These are phyloP conservation scores for Hydnomerulius pinastri DNA, from an alignment of 768 basidiomycete genomes.

Conservation along the genomic window DNA sequence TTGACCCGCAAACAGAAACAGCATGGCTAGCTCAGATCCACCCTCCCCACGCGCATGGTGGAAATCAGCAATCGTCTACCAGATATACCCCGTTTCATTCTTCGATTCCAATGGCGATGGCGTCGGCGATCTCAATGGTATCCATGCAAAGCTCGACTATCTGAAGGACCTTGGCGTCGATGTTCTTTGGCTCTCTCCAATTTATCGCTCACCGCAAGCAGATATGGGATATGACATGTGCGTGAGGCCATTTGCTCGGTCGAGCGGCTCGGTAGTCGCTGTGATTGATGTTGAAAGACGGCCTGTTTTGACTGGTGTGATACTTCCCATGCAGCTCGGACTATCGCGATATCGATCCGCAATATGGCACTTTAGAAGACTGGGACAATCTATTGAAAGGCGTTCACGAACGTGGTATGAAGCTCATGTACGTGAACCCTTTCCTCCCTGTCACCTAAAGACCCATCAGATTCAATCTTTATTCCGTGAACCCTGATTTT, in stretches of 20 bases:
- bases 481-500: constrained; percentile 4
- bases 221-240: constrained; percentile 80
- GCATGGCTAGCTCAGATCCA: constrained; percentile 16
- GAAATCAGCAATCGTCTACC: constrained; percentile 61
- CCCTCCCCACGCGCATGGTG: constrained; percentile 47
- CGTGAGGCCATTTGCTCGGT: constrained; percentile 8
- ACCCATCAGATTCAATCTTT: constrained; percentile 3
- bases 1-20: constrained; percentile 3
- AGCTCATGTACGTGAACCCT: constrained; percentile 53
- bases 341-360: constrained; percentile 62
- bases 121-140: constrained; percentile 68
- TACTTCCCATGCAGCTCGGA: constrained; percentile 47
- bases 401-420: constrained; percentile 65
- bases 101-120: constrained; percentile 74
- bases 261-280: neutral
- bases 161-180: constrained; percentile 67
- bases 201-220: constrained; percentile 65
- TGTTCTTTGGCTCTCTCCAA: constrained; percentile 61
- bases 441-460: constrained; percentile 15
- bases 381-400: constrained; percentile 57
- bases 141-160: constrained; percentile 65
- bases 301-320: neutral
- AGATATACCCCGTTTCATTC: constrained; percentile 74
- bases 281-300: neutral
- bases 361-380: constrained; percentile 64